phyloP scores from a whole-genome alignment of 1,284 basidiomycete species.

The Porogramme epimiltina region DNA sequence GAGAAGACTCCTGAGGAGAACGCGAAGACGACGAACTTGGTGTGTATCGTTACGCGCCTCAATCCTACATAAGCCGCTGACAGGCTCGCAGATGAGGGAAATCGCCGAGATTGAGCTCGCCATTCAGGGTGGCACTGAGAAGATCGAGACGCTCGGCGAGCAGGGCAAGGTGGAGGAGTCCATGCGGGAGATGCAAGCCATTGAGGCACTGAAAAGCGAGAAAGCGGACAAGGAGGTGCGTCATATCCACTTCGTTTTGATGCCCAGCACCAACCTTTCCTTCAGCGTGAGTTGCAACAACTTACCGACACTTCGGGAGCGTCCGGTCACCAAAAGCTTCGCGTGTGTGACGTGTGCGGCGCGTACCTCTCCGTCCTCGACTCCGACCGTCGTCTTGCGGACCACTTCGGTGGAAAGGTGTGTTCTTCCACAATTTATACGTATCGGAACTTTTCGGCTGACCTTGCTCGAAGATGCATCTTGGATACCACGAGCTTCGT shows the following conservation, averaged over 20 bases:
- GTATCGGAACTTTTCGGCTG: background rate
- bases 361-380: conserved; percentile 98
- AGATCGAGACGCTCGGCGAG: conserved; percentile 96
- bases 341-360: conserved; percentile 99
- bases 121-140: conserved; percentile 97
- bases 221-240: conserved; percentile 93
- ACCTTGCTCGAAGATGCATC: conserved; percentile 81
- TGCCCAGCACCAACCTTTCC: background rate
- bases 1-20: conserved; percentile 99
- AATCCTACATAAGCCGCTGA: background rate
- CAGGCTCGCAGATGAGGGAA: conserved; percentile 83
- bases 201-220: conserved; percentile 96
- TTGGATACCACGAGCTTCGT: conserved; percentile 97
- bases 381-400: conserved; percentile 96
- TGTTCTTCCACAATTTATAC: conserved; percentile 27
- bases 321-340: conserved; percentile 97
- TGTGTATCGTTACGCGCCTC: conserved; percentile 33
- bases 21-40: conserved; percentile 95
- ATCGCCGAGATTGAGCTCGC: conserved; percentile 99
- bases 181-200: conserved; percentile 95
- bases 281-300: conserved; percentile 89
- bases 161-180: conserved; percentile 98
- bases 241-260: conserved; percentile 9
- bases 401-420: conserved; percentile 99
- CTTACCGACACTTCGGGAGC: conserved; percentile 98